These are phyloP conservation scores for Ceratocystis harringtonii DNA, from an alignment of 2,329 filamentous ascomycete genomes.

Conservation along the genomic window DNA sequence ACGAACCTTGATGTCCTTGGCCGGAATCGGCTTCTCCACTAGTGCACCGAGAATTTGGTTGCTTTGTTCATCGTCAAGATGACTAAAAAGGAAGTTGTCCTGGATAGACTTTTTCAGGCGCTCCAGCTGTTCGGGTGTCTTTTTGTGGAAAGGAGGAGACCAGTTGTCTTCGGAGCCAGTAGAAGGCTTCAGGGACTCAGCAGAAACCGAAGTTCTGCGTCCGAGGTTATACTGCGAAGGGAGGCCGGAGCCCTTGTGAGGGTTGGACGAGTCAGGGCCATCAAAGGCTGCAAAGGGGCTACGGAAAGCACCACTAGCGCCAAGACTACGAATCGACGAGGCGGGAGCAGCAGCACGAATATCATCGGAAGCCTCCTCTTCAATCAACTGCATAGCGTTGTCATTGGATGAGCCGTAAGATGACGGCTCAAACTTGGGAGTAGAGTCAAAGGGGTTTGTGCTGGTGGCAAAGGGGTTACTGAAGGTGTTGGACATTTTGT, in stretches of 20 bases:
- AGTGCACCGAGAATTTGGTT: conserved; percentile 76
- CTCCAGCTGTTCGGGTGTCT: conserved; percentile 63
- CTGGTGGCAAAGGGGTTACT: conserved; percentile 54
- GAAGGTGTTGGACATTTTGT: conserved; percentile 48
- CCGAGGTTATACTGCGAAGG: conserved; percentile 89
- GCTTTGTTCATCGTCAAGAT: conserved; percentile 87
- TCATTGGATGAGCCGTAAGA: conserved; percentile 25
- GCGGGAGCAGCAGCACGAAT: conserved; percentile 64
- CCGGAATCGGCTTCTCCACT: conserved; percentile 87
- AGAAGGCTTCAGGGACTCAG: conserved; percentile 85
- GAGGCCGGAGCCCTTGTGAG: conserved; percentile 49
- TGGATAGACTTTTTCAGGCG: conserved; percentile 70
- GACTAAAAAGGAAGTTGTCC: conserved; percentile 84
- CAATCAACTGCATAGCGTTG: conserved; percentile 37
- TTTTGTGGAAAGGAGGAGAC: conserved; percentile 72
- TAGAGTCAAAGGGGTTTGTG: conserved; percentile 57
- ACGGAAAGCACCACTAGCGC: conserved; percentile 20
- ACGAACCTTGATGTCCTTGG: conserved; percentile 60
- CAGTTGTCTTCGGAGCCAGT: conserved; percentile 75
- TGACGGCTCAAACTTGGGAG: conserved; percentile 26
- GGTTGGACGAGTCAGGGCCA: conserved; percentile 31
- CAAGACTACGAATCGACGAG: conserved; percentile 23
- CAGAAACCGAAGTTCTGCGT: conserved; percentile 88
- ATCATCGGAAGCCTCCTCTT: conserved; percentile 76
- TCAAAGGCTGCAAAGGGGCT: conserved; percentile 40